Percentiles rank a stretch among this genome's conserved stretches.
These are phyloP conservation scores for Bryoglossum gracile DNA, from an alignment of 495 filamentous ascomycete genomes.

Conservation along the genomic window DNA sequence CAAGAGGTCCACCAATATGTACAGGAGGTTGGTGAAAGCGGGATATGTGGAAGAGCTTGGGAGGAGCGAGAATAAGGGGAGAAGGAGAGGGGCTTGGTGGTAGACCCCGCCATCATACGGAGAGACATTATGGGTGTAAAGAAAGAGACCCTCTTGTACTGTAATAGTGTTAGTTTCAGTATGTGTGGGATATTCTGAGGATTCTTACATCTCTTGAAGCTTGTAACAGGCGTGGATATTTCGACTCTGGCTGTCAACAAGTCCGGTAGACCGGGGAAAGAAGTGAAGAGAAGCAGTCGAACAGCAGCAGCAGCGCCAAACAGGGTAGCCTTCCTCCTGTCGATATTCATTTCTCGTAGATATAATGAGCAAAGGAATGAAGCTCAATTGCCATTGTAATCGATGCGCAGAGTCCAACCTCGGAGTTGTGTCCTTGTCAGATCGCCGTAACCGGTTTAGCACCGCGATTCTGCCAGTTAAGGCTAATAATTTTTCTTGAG, in stretches of 20 bases:
- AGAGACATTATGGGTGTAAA: conserved; percentile 93
- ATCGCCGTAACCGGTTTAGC: too few relatives aligned
- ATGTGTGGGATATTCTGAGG: neutral
- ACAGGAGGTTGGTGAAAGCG: conserved; percentile 72
- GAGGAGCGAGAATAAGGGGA: conserved; percentile 83
- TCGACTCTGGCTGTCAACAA: conserved; percentile 87
- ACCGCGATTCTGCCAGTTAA: too few relatives aligned
- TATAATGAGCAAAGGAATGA: conserved; percentile 11
- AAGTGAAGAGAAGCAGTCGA: conserved; percentile 69
- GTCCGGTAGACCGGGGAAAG: conserved; percentile 79
- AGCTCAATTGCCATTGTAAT: conserved; percentile 9
- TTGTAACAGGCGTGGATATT: conserved; percentile 92
- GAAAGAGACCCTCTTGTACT: conserved; percentile 95
- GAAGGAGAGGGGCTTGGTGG: conserved; percentile 90
- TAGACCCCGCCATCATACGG: conserved; percentile 97
- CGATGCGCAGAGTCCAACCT: neutral
- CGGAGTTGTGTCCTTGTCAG: conserved; percentile 3
- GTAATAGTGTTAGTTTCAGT: conserved; percentile 9
- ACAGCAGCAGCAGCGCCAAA: conserved; percentile 70
- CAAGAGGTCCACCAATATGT: conserved; percentile 72
- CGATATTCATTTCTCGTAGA: conserved; percentile 46
- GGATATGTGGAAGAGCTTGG: conserved; percentile 56
- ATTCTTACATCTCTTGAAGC: conserved; percentile 87
- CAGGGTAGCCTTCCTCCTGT: conserved; percentile 67
- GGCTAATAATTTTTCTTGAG: conserved; percentile 2